Evolutionary conservation across 106 monocot species (phyloP).

Genomic region (Allium cepa): DNA sequence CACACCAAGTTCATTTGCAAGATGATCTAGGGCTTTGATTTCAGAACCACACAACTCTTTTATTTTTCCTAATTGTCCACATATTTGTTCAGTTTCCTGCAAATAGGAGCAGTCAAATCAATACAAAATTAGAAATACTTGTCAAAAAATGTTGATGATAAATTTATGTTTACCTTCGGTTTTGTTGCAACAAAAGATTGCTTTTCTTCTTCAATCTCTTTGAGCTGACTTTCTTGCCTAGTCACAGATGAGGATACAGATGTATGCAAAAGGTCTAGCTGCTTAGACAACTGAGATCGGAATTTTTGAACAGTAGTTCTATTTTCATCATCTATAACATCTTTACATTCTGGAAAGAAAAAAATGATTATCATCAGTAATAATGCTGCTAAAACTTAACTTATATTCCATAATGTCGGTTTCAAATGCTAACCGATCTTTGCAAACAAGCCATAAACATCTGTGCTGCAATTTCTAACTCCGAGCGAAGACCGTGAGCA

Average conservation of each 20-base stretch:
- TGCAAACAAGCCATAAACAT: slow-evolving; percentile 53
- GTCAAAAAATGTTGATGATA: too few species aligned
- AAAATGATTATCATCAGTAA: too few species aligned
- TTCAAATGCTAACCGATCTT: slow-evolving; percentile 45
- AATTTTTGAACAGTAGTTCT: too few species aligned
- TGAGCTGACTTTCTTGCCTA: slow-evolving; percentile 40
- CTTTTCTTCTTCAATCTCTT: slow-evolving; percentile 60
- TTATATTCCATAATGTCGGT: slow-evolving; percentile 11
- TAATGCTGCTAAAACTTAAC: too few species aligned
- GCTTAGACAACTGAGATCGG: too few species aligned
- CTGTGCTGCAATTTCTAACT: slow-evolving; percentile 52
- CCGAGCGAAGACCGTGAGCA: slow-evolving; percentile 51
- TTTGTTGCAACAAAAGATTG: slow-evolving; percentile 28
- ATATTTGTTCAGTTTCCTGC: slow-evolving; percentile 49
- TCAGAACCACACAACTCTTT: slow-evolving; percentile 58
- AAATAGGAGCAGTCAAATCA: not conserved
- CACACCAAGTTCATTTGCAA: slow-evolving; percentile 66
- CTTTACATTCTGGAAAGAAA: too few species aligned
- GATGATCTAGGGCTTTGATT: slow-evolving; percentile 47
- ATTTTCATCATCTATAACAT: too few species aligned
- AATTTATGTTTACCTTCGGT: too few species aligned
- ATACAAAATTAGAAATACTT: not conserved
- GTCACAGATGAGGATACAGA: slow-evolving; percentile 18
- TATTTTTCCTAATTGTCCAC: slow-evolving; percentile 42
- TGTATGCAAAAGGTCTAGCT: too few species aligned